Conservation (phyloP, 495 filamentous ascomycete species). For the Thermochaetoides thermophila region DNA sequence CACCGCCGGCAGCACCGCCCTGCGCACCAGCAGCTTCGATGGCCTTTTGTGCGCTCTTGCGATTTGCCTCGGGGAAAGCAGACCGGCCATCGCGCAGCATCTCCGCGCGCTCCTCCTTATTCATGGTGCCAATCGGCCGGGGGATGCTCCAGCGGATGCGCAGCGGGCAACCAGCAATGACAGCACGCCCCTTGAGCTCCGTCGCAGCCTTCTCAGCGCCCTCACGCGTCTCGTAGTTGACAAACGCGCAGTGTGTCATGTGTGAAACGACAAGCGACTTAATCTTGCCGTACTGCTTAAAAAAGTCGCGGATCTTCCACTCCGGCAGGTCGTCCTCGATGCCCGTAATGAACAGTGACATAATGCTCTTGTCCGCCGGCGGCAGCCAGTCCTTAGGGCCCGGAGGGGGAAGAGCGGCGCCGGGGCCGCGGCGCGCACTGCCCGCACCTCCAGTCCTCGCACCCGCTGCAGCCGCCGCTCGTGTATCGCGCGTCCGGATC, state of each 20-base stretch:
- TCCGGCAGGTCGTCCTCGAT: slow-evolving; percentile 95
- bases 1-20: slow-evolving; percentile 20
- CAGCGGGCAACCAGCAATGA: slow-evolving; percentile 73
- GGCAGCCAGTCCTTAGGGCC: slow-evolving; percentile 70
- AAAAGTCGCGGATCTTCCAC: slow-evolving; percentile 77
- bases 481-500: slow-evolving; percentile 50
- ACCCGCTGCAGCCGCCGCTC: slow-evolving; percentile 36
- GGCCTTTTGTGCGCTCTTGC: slow-evolving; percentile 19
- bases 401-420: slow-evolving; percentile 55
- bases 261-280: slow-evolving; percentile 88
- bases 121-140: slow-evolving; percentile 77
- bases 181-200: slow-evolving; percentile 72
- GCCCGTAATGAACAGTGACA: slow-evolving; percentile 84
- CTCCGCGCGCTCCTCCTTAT: slow-evolving; percentile 60
- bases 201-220: slow-evolving; percentile 72
- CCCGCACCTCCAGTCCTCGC: slow-evolving; percentile 21
- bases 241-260: slow-evolving; percentile 89
- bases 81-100: slow-evolving; percentile 60
- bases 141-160: slow-evolving; percentile 85
- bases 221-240: slow-evolving; percentile 77
- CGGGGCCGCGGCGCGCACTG: slow-evolving; percentile 30
- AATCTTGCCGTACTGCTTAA: slow-evolving; percentile 71
- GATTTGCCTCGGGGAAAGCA: slow-evolving; percentile 29
- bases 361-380: slow-evolving; percentile 68
- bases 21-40: slow-evolving; percentile 19